Evolutionary conservation across 2,329 filamentous ascomycete genomes (phyloP).

Genomic region (Rhytidhysteron rufulum): DNA sequence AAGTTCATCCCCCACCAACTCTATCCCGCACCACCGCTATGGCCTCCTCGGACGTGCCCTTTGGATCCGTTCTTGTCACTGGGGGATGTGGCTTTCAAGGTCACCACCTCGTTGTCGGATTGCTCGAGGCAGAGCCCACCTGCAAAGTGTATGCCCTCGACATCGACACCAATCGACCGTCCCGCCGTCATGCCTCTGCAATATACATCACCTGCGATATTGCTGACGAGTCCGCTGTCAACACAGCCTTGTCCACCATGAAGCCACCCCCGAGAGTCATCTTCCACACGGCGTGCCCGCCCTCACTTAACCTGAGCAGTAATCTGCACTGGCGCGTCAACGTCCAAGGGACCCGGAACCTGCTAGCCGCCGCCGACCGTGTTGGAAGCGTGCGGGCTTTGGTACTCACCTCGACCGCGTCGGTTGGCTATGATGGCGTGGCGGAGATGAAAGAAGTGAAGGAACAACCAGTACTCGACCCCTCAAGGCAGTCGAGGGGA

Average conservation of each 20-base stretch:
- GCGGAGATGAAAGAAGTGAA: slow-evolving; percentile 7
- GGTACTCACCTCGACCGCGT: slow-evolving; percentile 7
- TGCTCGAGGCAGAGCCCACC: slow-evolving; percentile 8
- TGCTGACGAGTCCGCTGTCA: slow-evolving; percentile 4
- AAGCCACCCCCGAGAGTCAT: slow-evolving; percentile 9
- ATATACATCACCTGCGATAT: slow-evolving; percentile 12
- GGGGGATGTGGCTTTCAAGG: slow-evolving; percentile 14
- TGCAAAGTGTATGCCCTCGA: slow-evolving; percentile 10
- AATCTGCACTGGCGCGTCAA: slow-evolving; percentile 8
- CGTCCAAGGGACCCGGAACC: slow-evolving; percentile 7
- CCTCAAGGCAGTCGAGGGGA: slow-evolving; percentile 4
- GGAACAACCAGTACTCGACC: slow-evolving; percentile 7
- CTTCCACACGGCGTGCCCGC: slow-evolving; percentile 12
- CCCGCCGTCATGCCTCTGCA: slow-evolving; percentile 6
- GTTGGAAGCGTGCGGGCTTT: slow-evolving; percentile 6
- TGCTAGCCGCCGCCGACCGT: slow-evolving; percentile 2
- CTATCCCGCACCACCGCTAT: slow-evolving; percentile 3
- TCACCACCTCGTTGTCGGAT: slow-evolving; percentile 7
- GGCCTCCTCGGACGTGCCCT: slow-evolving; percentile 2
- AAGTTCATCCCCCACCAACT: slow-evolving; percentile 1
- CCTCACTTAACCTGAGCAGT: slow-evolving; percentile 3
- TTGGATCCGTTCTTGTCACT: slow-evolving; percentile 11
- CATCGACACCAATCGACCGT: slow-evolving; percentile 8
- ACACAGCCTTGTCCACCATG: slow-evolving; percentile 7
- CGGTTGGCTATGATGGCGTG: slow-evolving; percentile 7